Evolutionary conservation across 768 basidiomycete genomes (phyloP).

Genomic region (Pleurotus salmoneostramineus): DNA sequence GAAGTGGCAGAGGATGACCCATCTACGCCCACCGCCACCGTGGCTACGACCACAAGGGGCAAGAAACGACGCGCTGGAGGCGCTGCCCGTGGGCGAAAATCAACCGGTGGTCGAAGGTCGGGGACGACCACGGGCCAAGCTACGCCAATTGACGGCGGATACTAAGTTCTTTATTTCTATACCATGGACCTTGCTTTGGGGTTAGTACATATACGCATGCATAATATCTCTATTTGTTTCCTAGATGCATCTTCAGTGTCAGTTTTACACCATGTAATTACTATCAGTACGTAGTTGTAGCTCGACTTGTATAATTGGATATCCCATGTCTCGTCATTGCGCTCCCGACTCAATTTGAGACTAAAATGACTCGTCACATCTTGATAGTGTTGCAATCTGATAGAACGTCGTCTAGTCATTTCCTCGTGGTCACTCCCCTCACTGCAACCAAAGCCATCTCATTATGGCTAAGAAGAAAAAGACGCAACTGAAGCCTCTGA

Average conservation of each 20-base stretch:
- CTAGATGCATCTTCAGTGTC: conserved; percentile 7
- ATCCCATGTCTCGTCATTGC: not conserved
- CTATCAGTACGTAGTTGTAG: not conserved
- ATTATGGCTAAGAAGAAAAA: conserved; percentile 85
- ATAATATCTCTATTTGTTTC: conserved; percentile 5
- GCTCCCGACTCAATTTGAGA: no score
- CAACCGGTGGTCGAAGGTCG: conserved; percentile 33
- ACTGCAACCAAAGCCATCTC: not conserved
- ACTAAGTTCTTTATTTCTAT: not conserved
- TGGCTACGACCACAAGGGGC: conserved; percentile 29
- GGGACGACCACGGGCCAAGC: conserved; percentile 8
- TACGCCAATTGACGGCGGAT: conserved; percentile 9
- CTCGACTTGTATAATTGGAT: not conserved
- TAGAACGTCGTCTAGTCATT: not conserved
- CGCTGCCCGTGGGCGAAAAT: conserved; percentile 34
- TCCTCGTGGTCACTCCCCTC: not conserved
- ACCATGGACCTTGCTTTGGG: conserved; percentile 5
- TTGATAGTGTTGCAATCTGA: no score
- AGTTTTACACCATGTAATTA: not conserved
- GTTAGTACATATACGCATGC: not conserved
- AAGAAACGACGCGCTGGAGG: conserved; percentile 38
- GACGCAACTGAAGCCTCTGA: conserved; percentile 69
- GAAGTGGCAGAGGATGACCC: conserved; percentile 36
- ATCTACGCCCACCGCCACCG: conserved; percentile 21
- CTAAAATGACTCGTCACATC: no score